Conservation (phyloP, 495 filamentous ascomycete genomes). For the Ramalina intermedia region DNA sequence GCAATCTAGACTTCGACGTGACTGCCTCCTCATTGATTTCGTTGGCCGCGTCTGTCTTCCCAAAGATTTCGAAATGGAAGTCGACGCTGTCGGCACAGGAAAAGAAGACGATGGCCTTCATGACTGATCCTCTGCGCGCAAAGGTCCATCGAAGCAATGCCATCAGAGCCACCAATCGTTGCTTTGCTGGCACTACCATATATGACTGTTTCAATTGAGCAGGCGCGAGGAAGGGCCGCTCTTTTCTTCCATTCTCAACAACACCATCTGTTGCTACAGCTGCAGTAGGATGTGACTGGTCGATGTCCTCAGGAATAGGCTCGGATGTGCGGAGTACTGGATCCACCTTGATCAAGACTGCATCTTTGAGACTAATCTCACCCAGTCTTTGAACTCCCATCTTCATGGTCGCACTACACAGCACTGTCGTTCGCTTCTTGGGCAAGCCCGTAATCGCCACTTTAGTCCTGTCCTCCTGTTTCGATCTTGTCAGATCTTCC, state of each 20-base stretch:
- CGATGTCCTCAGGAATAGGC: constrained; percentile 5
- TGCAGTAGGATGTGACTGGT: neutral
- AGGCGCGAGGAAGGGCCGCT: constrained; percentile 65
- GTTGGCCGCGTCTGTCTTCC: constrained; percentile 18
- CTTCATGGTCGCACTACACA: constrained; percentile 95
- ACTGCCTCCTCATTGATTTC: neutral
- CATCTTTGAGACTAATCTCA: constrained; percentile 88
- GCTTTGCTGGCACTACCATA: constrained; percentile 70
- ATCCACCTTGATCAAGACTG: constrained; percentile 69
- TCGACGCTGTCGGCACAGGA: constrained; percentile 94
- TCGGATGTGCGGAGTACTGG: neutral
- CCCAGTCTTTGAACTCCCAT: constrained; percentile 84
- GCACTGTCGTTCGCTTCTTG: constrained; percentile 62
- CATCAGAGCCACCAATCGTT: constrained; percentile 74
- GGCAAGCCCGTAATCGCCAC: constrained; percentile 45
- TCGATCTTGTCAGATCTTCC: constrained; percentile 7
- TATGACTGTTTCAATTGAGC: constrained; percentile 88
- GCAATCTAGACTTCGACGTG: neutral
- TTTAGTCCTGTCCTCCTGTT: neutral
- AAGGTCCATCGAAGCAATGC: constrained; percentile 76
- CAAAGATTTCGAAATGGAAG: constrained; percentile 87
- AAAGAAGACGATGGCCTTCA: constrained; percentile 92
- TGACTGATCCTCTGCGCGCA: constrained; percentile 68
- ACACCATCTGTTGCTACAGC: neutral
- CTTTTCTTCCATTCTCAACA: constrained; percentile 16